Evolutionary conservation across 257 asterid species (phyloP).

Genomic region (Catharanthus roseus): DNA sequence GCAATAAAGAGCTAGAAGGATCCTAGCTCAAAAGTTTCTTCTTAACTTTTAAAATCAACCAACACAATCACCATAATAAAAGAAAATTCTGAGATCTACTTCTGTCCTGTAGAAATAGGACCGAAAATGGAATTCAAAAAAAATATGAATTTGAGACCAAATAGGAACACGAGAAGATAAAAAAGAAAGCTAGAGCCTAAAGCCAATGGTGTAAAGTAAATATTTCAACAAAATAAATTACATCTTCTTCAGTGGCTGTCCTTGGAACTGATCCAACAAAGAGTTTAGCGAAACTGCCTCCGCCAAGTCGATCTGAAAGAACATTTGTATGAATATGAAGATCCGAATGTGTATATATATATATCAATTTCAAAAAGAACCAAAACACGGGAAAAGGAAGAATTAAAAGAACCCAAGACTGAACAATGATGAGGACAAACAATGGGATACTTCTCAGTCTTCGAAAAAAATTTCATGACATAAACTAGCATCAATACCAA

Average conservation of each 20-base stretch:
- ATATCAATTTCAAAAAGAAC: background rate
- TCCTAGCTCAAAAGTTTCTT: background rate
- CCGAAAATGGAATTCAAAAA: background rate
- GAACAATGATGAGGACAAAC: background rate
- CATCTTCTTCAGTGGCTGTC: conserved; percentile 80
- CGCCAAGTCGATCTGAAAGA: conserved; percentile 49
- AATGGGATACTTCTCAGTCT: background rate
- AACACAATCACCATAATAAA: background rate
- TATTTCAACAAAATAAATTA: conserved; percentile 32
- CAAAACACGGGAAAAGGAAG: background rate
- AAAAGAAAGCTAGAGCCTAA: background rate
- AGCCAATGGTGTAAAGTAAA: background rate
- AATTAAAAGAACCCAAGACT: background rate
- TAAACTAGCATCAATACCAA: background rate
- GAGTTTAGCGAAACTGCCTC: conserved; percentile 66
- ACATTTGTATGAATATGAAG: background rate
- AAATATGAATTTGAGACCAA: background rate
- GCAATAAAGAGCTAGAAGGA: background rate
- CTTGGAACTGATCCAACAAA: conserved; percentile 95
- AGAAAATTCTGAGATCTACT: too few species aligned
- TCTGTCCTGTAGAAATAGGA: background rate
- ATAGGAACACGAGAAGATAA: background rate
- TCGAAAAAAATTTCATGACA: background rate
- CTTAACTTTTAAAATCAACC: background rate
- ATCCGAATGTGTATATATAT: too few species aligned